Base-by-base conservation (phyloP, 352 stramenopile species). In the Globisporangium orthogonon region DNA sequence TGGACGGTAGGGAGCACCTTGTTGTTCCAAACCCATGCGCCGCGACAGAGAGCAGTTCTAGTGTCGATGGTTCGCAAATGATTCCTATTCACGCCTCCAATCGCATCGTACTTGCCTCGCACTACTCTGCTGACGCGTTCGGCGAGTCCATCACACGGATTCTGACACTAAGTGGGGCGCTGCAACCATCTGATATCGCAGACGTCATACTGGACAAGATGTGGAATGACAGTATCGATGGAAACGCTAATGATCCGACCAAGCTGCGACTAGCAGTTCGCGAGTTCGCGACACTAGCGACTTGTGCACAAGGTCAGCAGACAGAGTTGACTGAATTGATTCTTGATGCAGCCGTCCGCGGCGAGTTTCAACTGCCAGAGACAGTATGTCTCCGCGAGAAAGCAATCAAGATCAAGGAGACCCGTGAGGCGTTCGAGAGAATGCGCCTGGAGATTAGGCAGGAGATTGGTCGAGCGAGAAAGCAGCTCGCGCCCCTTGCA, bases 171-270 rank as follows among this genome's bases (percentile, higher is more conserved):
- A 66, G 71, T 18, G 74, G 60, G 3, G 23, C 58, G 6, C 7
- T 76, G 6, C 40, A 75, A n/a, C 17, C 52, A 0, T 67, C 58
- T 0, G 78, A 87, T 4, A 23, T 81, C 0, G 28, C 41, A 0
- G 68, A 72, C 29, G 47, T 74, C 3, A 37, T 87, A 10, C 53
- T 87, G 1, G 78, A 89, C 56, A 74, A 70, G 6, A 54, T 86
- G 44, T 87, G 74, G 73, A 62, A 65, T 29, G 57, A 54, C 4
- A 61, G 60, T 1, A 17, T 56, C 2, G 35, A 55, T 45, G 15
- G n/a, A 11, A 3, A 4, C 17, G 14, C 1, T 28, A 3, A 15
- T 50, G 47, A 29, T 7, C 6, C 43, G 11, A 23, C 6, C 2
- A 45, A 35, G 15, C 50, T 89, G 15, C 77, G 76, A 29, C 46